Conservation (phyloP, 345 rosid species). For the Heritiera fomes region DNA sequence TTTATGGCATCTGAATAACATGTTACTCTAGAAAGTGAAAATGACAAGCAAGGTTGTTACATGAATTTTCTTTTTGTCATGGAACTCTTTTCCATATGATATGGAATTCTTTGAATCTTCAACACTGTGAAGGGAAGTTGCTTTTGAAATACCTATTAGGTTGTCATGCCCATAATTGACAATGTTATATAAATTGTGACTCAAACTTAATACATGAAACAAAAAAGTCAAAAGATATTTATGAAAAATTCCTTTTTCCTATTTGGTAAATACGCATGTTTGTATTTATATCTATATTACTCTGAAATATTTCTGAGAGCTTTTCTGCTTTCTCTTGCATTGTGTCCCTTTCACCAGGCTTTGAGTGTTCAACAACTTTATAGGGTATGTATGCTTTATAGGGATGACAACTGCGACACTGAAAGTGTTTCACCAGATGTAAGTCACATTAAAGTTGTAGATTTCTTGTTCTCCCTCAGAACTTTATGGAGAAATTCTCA, state of each 20-base stretch:
- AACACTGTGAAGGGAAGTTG: neutral
- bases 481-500: neutral
- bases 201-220: neutral
- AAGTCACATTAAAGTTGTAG: slow-evolving; percentile 26
- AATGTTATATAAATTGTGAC: neutral
- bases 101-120: neutral
- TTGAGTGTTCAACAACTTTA: slow-evolving; percentile 82
- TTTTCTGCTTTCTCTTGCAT: slow-evolving; percentile 12
- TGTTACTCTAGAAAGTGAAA: neutral
- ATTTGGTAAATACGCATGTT: neutral
- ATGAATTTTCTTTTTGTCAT: neutral
- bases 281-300: neutral
- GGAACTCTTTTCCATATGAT: neutral
- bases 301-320: neutral
- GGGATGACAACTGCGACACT: slow-evolving; percentile 59
- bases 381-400: slow-evolving; percentile 70
- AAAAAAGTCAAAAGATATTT: neutral
- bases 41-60: neutral
- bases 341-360: slow-evolving; percentile 40
- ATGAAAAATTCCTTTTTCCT: neutral
- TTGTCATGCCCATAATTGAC: neutral
- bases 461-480: neutral
- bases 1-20: neutral
- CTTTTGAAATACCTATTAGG: neutral
- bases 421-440: slow-evolving; percentile 67